Conservation (phyloP, 768 basidiomycete genomes). For the Pleurotus sapidus region DNA sequence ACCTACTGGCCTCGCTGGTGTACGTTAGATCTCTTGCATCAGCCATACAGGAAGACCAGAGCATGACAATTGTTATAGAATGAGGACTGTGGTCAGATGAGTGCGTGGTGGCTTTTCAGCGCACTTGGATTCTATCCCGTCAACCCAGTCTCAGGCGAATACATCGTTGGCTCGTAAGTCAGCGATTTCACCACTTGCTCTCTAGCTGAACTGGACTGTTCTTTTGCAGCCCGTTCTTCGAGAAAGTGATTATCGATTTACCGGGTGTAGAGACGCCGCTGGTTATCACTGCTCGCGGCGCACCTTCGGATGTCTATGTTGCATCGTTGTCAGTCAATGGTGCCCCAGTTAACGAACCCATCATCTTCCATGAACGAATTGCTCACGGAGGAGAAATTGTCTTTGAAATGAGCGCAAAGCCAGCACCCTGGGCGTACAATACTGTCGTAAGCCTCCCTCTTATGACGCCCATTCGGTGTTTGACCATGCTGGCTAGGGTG, state of each 20-base stretch:
- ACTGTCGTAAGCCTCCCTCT: too few species aligned
- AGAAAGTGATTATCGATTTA: slow-evolving; percentile 51
- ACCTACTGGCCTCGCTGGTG: slow-evolving; percentile 68
- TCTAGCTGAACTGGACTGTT: not conserved
- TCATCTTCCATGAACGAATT: slow-evolving; percentile 65
- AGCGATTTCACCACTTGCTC: not conserved
- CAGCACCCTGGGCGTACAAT: too few species aligned
- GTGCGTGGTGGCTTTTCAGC: slow-evolving; percentile 82
- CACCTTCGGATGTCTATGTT: slow-evolving; percentile 57
- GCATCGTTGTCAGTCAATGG: slow-evolving; percentile 60
- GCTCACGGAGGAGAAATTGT: slow-evolving; percentile 49
- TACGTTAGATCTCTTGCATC: slow-evolving; percentile 23
- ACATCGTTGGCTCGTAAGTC: slow-evolving; percentile 69
- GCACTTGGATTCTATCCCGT: slow-evolving; percentile 84
- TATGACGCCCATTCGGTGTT: too few species aligned
- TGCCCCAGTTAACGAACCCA: slow-evolving; percentile 31
- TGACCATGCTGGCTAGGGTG: too few species aligned
- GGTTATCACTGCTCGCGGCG: slow-evolving; percentile 54
- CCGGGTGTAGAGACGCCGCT: slow-evolving; percentile 40
- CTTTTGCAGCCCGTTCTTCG: slow-evolving; percentile 45
- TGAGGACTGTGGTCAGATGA: slow-evolving; percentile 90
- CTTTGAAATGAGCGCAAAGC: slow-evolving; percentile 57
- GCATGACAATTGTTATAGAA: slow-evolving; percentile 41
- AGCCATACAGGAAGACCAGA: not conserved
- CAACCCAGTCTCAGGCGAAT: slow-evolving; percentile 72